Evolutionary conservation across 345 rosid genomes (phyloP), one percentile per base, ranked within the genome.

Genomic region (Camelina sativa): DNA sequence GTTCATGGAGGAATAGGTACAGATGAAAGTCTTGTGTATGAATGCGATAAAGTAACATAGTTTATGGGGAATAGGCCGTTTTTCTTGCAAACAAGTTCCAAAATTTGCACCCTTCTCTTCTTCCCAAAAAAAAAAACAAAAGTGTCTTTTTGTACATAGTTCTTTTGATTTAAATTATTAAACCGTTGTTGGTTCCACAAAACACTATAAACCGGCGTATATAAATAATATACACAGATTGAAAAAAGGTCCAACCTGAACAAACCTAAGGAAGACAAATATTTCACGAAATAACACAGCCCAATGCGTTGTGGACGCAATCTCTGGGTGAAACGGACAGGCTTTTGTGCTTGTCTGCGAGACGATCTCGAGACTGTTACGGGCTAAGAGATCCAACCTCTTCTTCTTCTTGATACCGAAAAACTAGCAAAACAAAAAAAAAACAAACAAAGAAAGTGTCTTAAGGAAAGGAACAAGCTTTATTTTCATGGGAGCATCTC

Each of bases 191-290:
- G 78, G 68, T 67, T 75, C 28, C 73, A 50, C 55, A 57, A 75
- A 38, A 60, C 56, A 59, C 72, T 67, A 74, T 48, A 37, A 71
- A 72, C 53, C 9, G 34, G 41, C 51, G 41, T 38, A 38, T 50
- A 59, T 48, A 58, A 16, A 25, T 64, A 73, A 74, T 74, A 7
- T 65, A 74, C 78, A 75, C 0, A 59, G 22, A 75, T 19, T 67
- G 73, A 67, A 48, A 66, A 11, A 66, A 52, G n/a, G 73, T 67
- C 65, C 46, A 58, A 58, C 67, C 73, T 66, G 67, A 75, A 38
- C 32, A 50, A 28, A 44, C 60, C 67, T 47, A 57, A 37, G 54
- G 52, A 67, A 61, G 32, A 41, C 28, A 32, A 66, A 69, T 22
- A 51, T 47, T 64, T 65, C 40, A 60, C 17, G 44, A 69, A 63